phyloP scores from a whole-genome alignment of 495 filamentous ascomycete species.

The Neurospora sp. region DNA sequence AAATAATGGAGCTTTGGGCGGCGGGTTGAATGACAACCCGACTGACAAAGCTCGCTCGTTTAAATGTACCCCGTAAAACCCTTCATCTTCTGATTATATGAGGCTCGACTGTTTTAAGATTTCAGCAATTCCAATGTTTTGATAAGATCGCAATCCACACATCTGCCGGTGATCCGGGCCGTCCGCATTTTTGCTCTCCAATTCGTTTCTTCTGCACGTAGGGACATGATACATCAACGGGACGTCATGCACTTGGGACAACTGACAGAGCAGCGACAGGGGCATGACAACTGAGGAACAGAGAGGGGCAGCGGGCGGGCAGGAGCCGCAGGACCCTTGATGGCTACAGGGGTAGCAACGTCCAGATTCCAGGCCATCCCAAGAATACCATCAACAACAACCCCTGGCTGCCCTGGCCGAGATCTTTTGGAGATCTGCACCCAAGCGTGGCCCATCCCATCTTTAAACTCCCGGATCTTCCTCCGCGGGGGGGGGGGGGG shows the following conservation, averaged over 20 bases:
- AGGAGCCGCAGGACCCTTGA: neutral
- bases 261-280: neutral
- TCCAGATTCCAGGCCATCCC: neutral
- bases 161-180: neutral
- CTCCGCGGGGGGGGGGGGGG: too few species aligned
- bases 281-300: neutral
- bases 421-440: neutral
- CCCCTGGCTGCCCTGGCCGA: neutral
- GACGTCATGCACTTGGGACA: neutral
- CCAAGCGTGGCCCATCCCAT: neutral
- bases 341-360: neutral
- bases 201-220: neutral
- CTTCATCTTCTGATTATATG: neutral
- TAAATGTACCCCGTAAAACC: neutral
- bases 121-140: neutral
- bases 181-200: neutral
- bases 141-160: neutral
- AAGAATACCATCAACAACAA: neutral
- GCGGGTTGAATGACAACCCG: neutral
- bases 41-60: neutral
- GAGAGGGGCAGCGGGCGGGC: neutral
- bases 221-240: neutral
- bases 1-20: neutral
- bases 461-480: neutral
- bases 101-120: neutral